phyloP scores from a whole-genome alignment of 345 rosid genomes.

The Eutrema japonicum region DNA sequence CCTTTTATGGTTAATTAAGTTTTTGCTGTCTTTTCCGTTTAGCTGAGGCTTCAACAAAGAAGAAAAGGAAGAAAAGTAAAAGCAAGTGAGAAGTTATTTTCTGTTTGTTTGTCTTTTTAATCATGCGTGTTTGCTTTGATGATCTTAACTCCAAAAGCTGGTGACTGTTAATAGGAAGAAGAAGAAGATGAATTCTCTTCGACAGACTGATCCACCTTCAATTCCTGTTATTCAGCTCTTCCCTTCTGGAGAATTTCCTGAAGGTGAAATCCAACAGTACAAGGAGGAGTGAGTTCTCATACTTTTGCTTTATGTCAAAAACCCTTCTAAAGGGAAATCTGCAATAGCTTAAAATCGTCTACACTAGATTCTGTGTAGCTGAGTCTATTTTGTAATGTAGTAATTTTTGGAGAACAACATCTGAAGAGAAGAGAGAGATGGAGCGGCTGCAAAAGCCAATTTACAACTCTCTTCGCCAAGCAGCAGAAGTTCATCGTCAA shows the following conservation, averaged over 20 bases:
- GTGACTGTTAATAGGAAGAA: constrained; percentile 58
- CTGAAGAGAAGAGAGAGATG: constrained; percentile 94
- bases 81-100: constrained; percentile 65
- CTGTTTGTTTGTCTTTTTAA: background rate
- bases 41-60: constrained; percentile 75
- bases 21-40: background rate
- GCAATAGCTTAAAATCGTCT: background rate
- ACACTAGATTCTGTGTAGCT: background rate
- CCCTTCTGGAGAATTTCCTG: constrained; percentile 82
- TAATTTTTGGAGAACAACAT: constrained; percentile 90
- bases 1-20: background rate
- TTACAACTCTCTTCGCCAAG: constrained; percentile 87
- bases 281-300: constrained; percentile 73
- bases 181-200: constrained; percentile 74
- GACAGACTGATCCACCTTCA: constrained; percentile 88
- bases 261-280: constrained; percentile 93
- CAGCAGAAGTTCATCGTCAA: constrained; percentile 99
- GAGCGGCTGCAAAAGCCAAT: constrained; percentile 83
- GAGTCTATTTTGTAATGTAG: constrained; percentile 48
- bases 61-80: constrained; percentile 94
- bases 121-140: constrained; percentile 1
- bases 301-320: background rate
- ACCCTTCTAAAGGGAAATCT: too few relatives aligned
- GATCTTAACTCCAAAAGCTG: constrained; percentile 10
- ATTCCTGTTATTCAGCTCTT: constrained; percentile 76